phyloP scores from a whole-genome alignment of 495 filamentous ascomycete species.

The Schizothecium vesticola region DNA sequence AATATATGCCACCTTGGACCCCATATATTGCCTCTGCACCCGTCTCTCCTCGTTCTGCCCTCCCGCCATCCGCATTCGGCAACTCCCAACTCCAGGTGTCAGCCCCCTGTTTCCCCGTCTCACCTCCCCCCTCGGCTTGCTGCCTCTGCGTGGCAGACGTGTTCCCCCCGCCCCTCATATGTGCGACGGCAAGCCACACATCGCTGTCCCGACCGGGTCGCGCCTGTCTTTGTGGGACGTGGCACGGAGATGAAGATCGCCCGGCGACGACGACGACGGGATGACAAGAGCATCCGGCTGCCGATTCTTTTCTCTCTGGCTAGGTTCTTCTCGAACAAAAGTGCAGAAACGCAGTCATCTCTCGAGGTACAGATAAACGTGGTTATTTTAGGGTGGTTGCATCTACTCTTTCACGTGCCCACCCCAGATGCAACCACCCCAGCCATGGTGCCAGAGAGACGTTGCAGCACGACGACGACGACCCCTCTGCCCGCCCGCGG shows the following conservation, averaged over 20 bases:
- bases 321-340: neutral
- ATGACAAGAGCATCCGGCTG: neutral
- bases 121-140: neutral
- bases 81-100: constrained; percentile 5
- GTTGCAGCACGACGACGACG: neutral
- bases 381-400: constrained; percentile 7
- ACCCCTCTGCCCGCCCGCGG: neutral
- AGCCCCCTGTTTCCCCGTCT: neutral
- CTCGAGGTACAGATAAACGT: neutral
- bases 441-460: neutral
- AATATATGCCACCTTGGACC: constrained; percentile 12
- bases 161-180: neutral
- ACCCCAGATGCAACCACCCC: constrained; percentile 10
- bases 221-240: neutral
- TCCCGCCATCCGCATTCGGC: constrained; percentile 17
- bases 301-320: neutral
- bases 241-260: neutral
- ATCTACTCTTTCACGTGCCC: constrained; percentile 14
- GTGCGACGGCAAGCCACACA: neutral
- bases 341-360: no score
- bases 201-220: neutral
- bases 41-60: neutral
- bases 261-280: neutral
- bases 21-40: constrained; percentile 11
- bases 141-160: neutral